Evolutionary conservation across 768 basidiomycete species (phyloP), one percentile per base, ranked within the genome.

Genomic region (Trametes meyenii): DNA sequence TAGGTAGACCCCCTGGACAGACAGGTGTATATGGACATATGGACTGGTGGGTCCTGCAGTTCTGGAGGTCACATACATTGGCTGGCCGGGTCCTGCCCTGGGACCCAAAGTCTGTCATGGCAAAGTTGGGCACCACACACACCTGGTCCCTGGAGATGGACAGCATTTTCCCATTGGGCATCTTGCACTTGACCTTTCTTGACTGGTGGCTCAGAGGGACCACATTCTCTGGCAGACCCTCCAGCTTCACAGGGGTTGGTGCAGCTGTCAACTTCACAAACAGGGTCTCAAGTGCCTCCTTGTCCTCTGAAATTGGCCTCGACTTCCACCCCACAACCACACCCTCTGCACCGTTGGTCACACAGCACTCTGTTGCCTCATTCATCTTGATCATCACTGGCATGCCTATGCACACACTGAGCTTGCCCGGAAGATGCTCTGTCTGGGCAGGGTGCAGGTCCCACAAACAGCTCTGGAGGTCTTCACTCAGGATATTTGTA

Each of bases 81-180:
- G 12, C 65, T 17, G 36, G 53, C 7, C 64, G 50, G 10, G 70
- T 71, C 11, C 61, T 26, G 1, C 70, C 70, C 54, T 71, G 69
- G 21, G 62, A 65, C 12, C 16, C 24, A 55, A 62, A 71, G 52
- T 71, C 69, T 49, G 69, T 71, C 70, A 71, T 71, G 12, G 67
- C 67, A 60, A 71, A 71, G 39, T 68, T 69, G 3, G 67, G 67
- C 1, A 69, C 8, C 1, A 69, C 39, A 19, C 42, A 60, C 1
- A 67, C 63, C 54, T 71, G 68, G 10, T 50, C 23, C 14, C 70
- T 13, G 5, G 11, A 36, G 11, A 69, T 60, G 6, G 40, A 36
- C 5, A 64, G 16, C n/a, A 5, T 42, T 14, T 40, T 57, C 2
- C 53, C 64, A 58, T 64, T 64, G 5, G 62, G 66, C 29, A 67